A percentile compares a stretch with the other conserved stretches of the same genome.
Evolutionary conservation across 2,329 filamentous ascomycete species (phyloP).

Genomic region (Calonectria pauciramosa): DNA sequence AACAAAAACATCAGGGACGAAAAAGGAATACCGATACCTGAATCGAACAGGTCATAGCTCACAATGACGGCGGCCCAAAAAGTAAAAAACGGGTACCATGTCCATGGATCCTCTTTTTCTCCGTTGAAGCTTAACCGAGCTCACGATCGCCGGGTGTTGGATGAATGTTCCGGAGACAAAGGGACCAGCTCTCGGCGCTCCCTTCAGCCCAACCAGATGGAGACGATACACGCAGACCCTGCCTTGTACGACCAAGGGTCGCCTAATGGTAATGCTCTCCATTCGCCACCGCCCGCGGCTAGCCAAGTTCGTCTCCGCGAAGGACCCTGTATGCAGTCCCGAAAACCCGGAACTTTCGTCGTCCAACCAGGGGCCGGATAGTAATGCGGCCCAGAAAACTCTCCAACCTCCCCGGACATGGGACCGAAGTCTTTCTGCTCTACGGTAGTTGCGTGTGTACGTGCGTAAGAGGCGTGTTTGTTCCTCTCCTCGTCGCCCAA

Average conservation of each 20-base stretch:
- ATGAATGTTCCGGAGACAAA: not conserved
- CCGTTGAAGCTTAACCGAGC: conserved; percentile 21
- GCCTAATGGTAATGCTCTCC: conserved; percentile 13
- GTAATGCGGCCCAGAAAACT: conserved; percentile 5
- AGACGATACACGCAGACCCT: conserved; percentile 9
- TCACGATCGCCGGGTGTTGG: conserved; percentile 22
- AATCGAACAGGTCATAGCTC: conserved; percentile 21
- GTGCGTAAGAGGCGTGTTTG: not conserved
- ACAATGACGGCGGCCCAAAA: conserved; percentile 17
- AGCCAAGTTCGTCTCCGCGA: conserved; percentile 21
- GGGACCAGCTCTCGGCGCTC: conserved; percentile 17
- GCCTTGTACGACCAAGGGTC: conserved; percentile 7
- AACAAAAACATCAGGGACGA: not conserved
- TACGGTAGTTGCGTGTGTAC: conserved; percentile 1
- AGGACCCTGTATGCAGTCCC: conserved; percentile 36
- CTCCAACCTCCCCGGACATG: conserved; percentile 1
- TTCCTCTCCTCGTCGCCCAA: not conserved
- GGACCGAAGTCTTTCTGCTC: not conserved
- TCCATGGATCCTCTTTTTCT: conserved; percentile 20
- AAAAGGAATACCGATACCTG: conserved; percentile 5
- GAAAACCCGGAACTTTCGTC: conserved; percentile 33
- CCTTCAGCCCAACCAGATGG: conserved; percentile 24
- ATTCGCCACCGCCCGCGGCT: conserved; percentile 24
- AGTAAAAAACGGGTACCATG: conserved; percentile 13
- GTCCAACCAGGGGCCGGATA: conserved; percentile 5